These are phyloP conservation scores for Malassezia sp. DNA, from an alignment of 1,284 basidiomycete genomes.

Conservation along the genomic window DNA sequence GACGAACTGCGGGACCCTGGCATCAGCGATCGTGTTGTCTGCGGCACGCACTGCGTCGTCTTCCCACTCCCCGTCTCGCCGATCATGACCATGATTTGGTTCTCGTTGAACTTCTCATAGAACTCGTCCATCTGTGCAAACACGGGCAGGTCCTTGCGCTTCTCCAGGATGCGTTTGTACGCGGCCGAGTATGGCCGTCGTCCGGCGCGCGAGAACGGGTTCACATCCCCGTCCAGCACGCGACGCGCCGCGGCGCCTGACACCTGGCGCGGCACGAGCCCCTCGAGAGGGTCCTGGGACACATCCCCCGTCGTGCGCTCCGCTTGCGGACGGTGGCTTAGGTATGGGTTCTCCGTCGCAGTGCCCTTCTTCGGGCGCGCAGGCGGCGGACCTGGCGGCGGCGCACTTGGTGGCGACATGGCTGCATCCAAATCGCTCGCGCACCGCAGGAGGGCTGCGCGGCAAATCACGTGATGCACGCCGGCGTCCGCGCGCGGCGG, in stretches of 20 bases:
- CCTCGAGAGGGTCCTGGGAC: slow-evolving; percentile 56
- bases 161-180: slow-evolving; percentile 76
- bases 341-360: slow-evolving; percentile 34
- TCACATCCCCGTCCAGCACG: slow-evolving; percentile 68
- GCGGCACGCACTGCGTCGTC: slow-evolving; percentile 97
- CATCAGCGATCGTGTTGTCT: too few relatives aligned
- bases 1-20: slow-evolving; percentile 96
- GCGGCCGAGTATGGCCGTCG: slow-evolving; percentile 61
- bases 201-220: slow-evolving; percentile 58
- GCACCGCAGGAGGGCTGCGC: too few relatives aligned
- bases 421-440: too few relatives aligned
- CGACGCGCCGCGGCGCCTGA: slow-evolving; percentile 59
- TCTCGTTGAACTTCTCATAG: slow-evolving; percentile 68
- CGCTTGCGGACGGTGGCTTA: slow-evolving; percentile 21
- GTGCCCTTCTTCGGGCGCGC: neutral
- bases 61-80: slow-evolving; percentile 97
- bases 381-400: too few relatives aligned
- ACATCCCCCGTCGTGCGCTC: slow-evolving; percentile 13
- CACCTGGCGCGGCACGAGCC: slow-evolving; percentile 68
- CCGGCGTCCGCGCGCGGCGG: too few relatives aligned
- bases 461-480: slow-evolving; percentile 6
- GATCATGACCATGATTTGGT: slow-evolving; percentile 89
- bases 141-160: slow-evolving; percentile 79
- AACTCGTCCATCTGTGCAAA: slow-evolving; percentile 88
- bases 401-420: too few relatives aligned